Conservation (phyloP, 2,329 filamentous ascomycete species). For the Neonectria punicea region DNA sequence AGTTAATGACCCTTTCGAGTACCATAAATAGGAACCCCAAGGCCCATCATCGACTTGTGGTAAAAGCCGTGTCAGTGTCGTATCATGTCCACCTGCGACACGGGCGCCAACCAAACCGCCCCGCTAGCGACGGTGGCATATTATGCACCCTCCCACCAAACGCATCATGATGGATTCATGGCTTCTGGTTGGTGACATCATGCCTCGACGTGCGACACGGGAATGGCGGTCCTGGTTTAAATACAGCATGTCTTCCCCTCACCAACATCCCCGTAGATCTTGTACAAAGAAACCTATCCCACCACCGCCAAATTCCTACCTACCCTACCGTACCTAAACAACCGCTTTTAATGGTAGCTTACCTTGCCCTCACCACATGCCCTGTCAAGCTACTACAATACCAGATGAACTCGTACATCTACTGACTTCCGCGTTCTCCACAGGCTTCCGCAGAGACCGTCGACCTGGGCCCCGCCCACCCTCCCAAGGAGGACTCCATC, state of each 20-base stretch:
- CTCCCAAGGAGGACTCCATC: constrained; percentile 61
- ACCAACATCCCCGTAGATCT: neutral
- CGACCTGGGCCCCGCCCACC: constrained; percentile 58
- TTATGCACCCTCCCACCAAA: neutral
- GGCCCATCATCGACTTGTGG: neutral
- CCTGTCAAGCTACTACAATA: no score
- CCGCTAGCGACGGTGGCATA: neutral
- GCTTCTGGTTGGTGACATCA: constrained; percentile 14
- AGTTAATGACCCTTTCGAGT: neutral
- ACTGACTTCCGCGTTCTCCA: constrained; percentile 7
- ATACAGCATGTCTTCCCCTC: constrained; percentile 1
- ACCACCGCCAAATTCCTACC: neutral
- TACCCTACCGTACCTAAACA: neutral
- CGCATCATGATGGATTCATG: neutral
- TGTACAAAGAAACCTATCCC: neutral
- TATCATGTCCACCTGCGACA: neutral
- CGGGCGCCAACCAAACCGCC: constrained; percentile 8
- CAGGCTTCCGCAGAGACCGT: constrained; percentile 65
- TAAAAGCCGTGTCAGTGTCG: neutral
- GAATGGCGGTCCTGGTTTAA: neutral
- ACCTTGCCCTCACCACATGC: neutral
- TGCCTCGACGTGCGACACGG: constrained; percentile 4
- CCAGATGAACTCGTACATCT: neutral
- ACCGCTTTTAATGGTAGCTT: constrained; percentile 33
- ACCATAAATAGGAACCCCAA: neutral